phyloP scores from a whole-genome alignment of 495 filamentous ascomycete species.

The Penicillium macrosclerotiorum region DNA sequence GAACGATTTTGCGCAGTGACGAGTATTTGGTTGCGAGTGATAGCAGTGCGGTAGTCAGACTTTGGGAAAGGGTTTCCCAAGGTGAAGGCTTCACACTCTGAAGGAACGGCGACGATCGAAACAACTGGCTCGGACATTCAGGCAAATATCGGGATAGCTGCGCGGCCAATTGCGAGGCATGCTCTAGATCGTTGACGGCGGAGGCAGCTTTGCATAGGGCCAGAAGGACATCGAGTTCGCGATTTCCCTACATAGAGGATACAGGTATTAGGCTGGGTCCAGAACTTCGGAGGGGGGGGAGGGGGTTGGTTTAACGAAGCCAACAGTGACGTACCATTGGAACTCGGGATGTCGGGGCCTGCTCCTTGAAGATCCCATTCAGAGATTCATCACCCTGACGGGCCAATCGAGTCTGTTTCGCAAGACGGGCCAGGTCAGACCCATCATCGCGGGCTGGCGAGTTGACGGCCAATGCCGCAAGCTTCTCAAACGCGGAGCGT shows the following conservation, averaged over 20 bases:
- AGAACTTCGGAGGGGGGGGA: no score
- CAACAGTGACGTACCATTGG: conserved; percentile 48
- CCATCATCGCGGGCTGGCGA: conserved; percentile 53
- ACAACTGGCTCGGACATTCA: conserved; percentile 73
- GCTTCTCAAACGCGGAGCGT: conserved; percentile 65
- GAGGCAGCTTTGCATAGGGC: conserved; percentile 87
- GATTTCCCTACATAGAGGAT: conserved; percentile 50
- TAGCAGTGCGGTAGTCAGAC: conserved; percentile 75
- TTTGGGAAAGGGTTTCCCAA: conserved; percentile 79
- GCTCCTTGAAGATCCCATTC: conserved; percentile 37
- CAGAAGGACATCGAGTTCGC: conserved; percentile 85
- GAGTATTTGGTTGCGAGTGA: conserved; percentile 68
- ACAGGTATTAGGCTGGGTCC: conserved; percentile 17
- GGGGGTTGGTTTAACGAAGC: no score
- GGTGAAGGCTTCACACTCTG: conserved; percentile 81
- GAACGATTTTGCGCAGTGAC: conserved; percentile 58
- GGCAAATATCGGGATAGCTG: conserved; percentile 80
- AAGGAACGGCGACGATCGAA: conserved; percentile 78
- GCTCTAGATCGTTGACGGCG: conserved; percentile 59
- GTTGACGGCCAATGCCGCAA: conserved; percentile 60
- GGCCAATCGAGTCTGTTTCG: conserved; percentile 48
- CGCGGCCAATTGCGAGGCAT: conserved; percentile 67
- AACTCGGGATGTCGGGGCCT: conserved; percentile 42
- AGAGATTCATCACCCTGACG: conserved; percentile 33
- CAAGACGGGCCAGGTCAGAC: conserved; percentile 64